These are phyloP conservation scores for Nectriaceae sp. DNA, from an alignment of 2,329 filamentous ascomycete genomes.

Conservation along the genomic window DNA sequence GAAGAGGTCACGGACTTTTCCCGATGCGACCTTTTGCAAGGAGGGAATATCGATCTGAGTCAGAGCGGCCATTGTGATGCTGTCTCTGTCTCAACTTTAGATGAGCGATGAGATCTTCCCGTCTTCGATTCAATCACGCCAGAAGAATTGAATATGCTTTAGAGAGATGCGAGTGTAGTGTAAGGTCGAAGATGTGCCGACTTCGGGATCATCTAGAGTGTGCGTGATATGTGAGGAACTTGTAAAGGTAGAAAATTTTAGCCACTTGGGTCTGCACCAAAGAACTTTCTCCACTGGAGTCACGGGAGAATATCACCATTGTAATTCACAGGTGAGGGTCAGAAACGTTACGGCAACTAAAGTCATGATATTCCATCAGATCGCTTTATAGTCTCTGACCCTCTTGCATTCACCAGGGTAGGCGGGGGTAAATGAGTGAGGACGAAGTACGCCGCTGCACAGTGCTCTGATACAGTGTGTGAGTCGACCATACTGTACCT, in stretches of 20 bases:
- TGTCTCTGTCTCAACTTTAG: slow-evolving; percentile 3
- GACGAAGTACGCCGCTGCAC: too few relatives aligned
- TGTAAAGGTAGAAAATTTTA: slow-evolving; percentile 23
- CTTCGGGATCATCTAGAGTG: background rate
- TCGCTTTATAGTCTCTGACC: too few relatives aligned
- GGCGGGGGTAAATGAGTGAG: too few relatives aligned
- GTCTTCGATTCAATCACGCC: slow-evolving; percentile 7
- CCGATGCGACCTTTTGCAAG: slow-evolving; percentile 39
- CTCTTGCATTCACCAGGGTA: too few relatives aligned
- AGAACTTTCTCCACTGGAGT: slow-evolving; percentile 22
- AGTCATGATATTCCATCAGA: too few relatives aligned
- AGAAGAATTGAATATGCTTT: background rate
- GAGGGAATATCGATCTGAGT: slow-evolving; percentile 30
- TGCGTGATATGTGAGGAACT: slow-evolving; percentile 16
- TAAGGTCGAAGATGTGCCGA: too few relatives aligned
- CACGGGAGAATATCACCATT: background rate
- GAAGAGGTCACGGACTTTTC: slow-evolving; percentile 83
- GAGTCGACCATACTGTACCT: too few relatives aligned
- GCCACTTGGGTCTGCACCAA: slow-evolving; percentile 12
- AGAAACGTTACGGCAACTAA: too few relatives aligned
- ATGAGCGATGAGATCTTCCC: background rate
- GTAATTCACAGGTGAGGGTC: too few relatives aligned
- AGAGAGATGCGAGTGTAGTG: background rate
- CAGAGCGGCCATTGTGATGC: slow-evolving; percentile 2
- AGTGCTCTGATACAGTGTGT: too few relatives aligned